Base-by-base conservation (phyloP, 2,329 filamentous ascomycete genomes). In the Neodidymelliopsis sp. region DNA sequence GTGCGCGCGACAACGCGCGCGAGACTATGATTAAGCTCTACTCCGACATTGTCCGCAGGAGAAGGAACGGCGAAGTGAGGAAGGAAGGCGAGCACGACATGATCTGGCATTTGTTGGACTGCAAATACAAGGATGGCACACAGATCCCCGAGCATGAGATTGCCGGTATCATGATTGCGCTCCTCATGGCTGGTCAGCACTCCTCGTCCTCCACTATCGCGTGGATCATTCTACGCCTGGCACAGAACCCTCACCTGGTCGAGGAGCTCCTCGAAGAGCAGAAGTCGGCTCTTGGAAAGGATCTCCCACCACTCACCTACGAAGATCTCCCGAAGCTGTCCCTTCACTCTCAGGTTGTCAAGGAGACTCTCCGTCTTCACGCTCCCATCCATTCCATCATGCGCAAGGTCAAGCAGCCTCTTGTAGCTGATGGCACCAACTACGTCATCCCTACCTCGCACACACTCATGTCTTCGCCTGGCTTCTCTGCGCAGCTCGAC, bases 351-450 rank as follows among this genome's bases (percentile, higher is more conserved):
- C 88, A 90, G 63, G 86, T 95, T 57, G 83, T 97, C 75, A 94
- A 93, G 78, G 92, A 97, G 76, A 96, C 92, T 2, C 86, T 97
- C 28, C 89, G 92, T 56, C 80, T 97, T 12, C 90, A 97, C 73
- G 89, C 91, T 1, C 92, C 92, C 1, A 97, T 97, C 66, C 92
- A 97, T 81, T 94, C 90, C 39, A 96, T 97, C 67, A 84, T 97
- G 81, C 90, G 92, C 64, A 89, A 90, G 63, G 93, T 96, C 72
- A 96, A 93, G 78, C 84, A 85, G 59, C 91, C 92, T 50, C 90
- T 97, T 83, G 82, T 85, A 9, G 83, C 96, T 19, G 85, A 91
- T 22, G 89, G 89, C 57, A 95, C 90, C 30, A 88, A 88, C 62
- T 96, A 87, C 68, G 84, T 90, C 47, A 85, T 97, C 57, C 92